Base-by-base conservation (phyloP, 176 grass and related monocot genomes). In the Phoenix roebelenii region DNA sequence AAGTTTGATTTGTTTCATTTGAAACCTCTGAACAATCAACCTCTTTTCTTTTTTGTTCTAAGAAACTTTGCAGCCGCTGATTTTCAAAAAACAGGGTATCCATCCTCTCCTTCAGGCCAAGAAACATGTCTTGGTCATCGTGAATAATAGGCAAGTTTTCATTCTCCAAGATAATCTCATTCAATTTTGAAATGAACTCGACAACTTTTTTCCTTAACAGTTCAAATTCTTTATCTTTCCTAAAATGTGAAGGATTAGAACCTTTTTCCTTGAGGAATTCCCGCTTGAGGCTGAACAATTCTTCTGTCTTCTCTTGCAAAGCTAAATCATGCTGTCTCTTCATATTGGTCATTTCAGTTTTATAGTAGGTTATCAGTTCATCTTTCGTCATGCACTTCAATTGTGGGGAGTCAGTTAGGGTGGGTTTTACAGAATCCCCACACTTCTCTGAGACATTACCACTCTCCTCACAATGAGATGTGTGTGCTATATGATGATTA, bases 141-240 rank as follows among this genome's bases (percentile, higher is more conserved):
- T 80, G 76, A 23, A 68, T 28, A 10, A 55, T 18, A 3, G 59
- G 49, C 53, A 35, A 69, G 25, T 73, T 76, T 48, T 80, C 75
- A 58, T 69, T 70, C 68, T 88, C 80, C 56, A 66, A 26, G 23
- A 88, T 72, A 16, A 88, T 52, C 16, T 69, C 68, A 76, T 88
- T 76, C 69, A 83, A 76, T 24, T 55, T 88, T 2, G 60, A 23
- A 25, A 88, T 57, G 57, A 70, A 57, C 49, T 75, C 76, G 25
- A 25, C 49, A 0, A 88, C 72, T 70, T 83, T 83, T 68, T 80
- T 88, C 68, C 76, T 83, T 25, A 79, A 79, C 14, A 67, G 75
- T 52, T 88, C 80, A 73, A 76, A 64, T 54, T 88, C 85, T 64
- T 80, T 88, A n/a, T 88, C 82, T 52, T 74, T 69, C 1, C 72